Evolutionary conservation across 441 rosid species (phyloP).

Genomic region (Adansonia madagascariensis): DNA sequence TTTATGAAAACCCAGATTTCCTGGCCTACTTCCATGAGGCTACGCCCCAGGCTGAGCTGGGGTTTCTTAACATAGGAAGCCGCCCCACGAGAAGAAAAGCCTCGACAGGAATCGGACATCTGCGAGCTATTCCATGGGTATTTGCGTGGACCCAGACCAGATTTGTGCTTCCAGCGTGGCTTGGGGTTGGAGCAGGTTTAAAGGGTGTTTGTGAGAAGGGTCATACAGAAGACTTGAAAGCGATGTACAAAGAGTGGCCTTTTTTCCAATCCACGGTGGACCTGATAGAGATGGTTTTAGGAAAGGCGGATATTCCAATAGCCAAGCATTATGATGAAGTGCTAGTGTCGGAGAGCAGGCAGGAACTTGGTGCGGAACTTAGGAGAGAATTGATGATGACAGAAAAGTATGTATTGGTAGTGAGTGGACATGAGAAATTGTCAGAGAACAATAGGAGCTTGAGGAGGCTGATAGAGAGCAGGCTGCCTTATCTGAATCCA

Average conservation of each 20-base stretch:
- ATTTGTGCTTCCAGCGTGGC: constrained; percentile 99
- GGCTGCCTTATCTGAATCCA: constrained; percentile 86
- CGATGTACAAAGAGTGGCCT: constrained; percentile 95
- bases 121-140: constrained; percentile 93
- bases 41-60: constrained; percentile 95
- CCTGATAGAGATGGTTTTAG: constrained; percentile 91
- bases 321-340: constrained; percentile 89
- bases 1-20: constrained; percentile 87
- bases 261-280: constrained; percentile 90
- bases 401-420: constrained; percentile 72
- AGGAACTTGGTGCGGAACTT: constrained; percentile 65
- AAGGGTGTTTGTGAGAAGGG: constrained; percentile 85
- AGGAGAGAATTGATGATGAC: constrained; percentile 68
- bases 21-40: constrained; percentile 92
- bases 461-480: constrained; percentile 84
- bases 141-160: constrained; percentile 97
- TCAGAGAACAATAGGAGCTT: constrained; percentile 76
- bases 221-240: constrained; percentile 68
- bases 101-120: constrained; percentile 85
- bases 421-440: constrained; percentile 78
- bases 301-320: constrained; percentile 87
- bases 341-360: constrained; percentile 74
- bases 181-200: constrained; percentile 89
- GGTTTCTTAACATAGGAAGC: constrained; percentile 94
- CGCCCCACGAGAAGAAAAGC: constrained; percentile 85